These are phyloP conservation scores for Triadica sebifera DNA, from an alignment of 345 rosid genomes.

Conservation along the genomic window DNA sequence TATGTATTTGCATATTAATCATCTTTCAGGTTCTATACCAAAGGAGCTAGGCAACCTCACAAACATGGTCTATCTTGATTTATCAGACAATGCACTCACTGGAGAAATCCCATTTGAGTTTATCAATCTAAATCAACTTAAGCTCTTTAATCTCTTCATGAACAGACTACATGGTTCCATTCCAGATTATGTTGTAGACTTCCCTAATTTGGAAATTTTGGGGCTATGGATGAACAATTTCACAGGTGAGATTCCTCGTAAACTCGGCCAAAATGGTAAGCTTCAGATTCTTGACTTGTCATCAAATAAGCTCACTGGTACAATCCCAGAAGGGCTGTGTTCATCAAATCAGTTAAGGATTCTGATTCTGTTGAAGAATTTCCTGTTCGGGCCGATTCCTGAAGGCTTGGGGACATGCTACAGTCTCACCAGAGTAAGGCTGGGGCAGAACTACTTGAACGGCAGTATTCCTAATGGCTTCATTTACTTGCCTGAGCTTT, in stretches of 20 bases:
- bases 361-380: slow-evolving; percentile 76
- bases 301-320: slow-evolving; percentile 84
- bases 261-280: slow-evolving; percentile 70
- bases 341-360: slow-evolving; percentile 38
- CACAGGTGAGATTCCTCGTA: slow-evolving; percentile 72
- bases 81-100: slow-evolving; percentile 68
- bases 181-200: slow-evolving; percentile 57
- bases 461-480: slow-evolving; percentile 70
- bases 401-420: slow-evolving; percentile 63
- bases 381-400: slow-evolving; percentile 80
- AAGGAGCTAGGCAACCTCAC: slow-evolving; percentile 69
- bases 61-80: slow-evolving; percentile 62
- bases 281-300: slow-evolving; percentile 71
- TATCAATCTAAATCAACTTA: slow-evolving; percentile 52
- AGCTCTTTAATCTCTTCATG: slow-evolving; percentile 68
- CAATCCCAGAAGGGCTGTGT: slow-evolving; percentile 27
- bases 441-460: slow-evolving; percentile 77
- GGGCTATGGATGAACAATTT: slow-evolving; percentile 86
- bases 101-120: slow-evolving; percentile 79
- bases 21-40: slow-evolving; percentile 63
- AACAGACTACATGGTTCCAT: slow-evolving; percentile 79
- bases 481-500: slow-evolving; percentile 60
- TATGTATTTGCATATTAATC: slow-evolving; percentile 67
- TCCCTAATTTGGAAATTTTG: slow-evolving; percentile 55
- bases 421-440: slow-evolving; percentile 60